Base-by-base conservation (phyloP, 2,329 filamentous ascomycete genomes). In the Metarhizium robertsii region DNA sequence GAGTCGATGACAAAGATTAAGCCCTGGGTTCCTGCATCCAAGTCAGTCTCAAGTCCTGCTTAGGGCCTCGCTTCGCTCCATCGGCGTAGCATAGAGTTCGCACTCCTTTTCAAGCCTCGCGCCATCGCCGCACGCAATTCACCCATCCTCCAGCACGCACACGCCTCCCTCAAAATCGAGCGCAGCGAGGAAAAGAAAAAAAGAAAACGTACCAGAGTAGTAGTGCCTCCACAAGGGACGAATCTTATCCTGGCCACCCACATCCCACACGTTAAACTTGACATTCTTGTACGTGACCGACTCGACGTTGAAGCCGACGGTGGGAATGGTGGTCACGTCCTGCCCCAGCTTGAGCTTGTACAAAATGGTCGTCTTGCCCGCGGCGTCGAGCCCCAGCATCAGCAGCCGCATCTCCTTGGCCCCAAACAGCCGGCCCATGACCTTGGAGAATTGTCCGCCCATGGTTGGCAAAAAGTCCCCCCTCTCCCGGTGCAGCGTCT, bases 221-320 rank as follows among this genome's bases (percentile, higher is more conserved):
- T 97, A 97, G 79, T 97, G 92, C 75, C 92, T 86, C 92, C 92
- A 97, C 59, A 97, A 79, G 60, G 92, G 92, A 63, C 92, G 84
- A 69, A 97, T 97, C 86, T 97, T 97, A 82, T 97, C 92, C 80
- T 97, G 92, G 62, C 92, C 92, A 74, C 92, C 92, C 58, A 97
- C 92, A 78, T 97, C 92, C 92, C 92, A 97, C 61, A 97, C 92
- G 67, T 95, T 97, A 80, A 97, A 97, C 76, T 96, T 95, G 75
- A 96, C 92, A 73, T 97, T 97, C 83, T 96, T 96, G 80, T 96
- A 96, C 64, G 92, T 95, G 67, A 97, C 92, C 4, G 91, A 95
- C 80, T 97, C 92, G 73, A 97, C 94, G 81, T 97, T 97, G 83
- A 97, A 97, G 65, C 92, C 94, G 66, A 99, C 94, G 38, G 94